Base-by-base conservation (phyloP, 192 early-diverging fungal species). In the Funneliformis geosporum region DNA sequence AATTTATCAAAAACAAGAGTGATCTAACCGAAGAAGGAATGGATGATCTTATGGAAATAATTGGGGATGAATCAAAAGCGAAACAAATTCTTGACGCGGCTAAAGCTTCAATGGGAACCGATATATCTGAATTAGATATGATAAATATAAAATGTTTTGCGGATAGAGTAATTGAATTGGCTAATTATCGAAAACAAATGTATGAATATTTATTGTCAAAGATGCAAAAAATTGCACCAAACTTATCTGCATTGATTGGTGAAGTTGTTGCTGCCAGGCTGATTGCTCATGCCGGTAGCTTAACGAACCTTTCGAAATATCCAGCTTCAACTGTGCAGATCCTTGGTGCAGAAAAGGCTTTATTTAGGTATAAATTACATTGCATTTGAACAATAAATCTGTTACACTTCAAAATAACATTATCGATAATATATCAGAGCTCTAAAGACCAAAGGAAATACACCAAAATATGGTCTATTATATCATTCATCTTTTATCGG, bases 401-500 rank as follows among this genome's bases (percentile, higher is more conserved):
- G 1, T 72, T 72, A 7, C 10, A 46, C 10, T 44, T 44, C 25
- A 46, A 27, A 50, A 50, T 72, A 16, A 12, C 25, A 9, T 27
- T 27, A 25, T 23, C 25, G 25, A 11, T 27, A 47, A 14, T 72
- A 4, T 50, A 72, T 46, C 9, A 85, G 94, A 69, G 97, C 97
- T 25, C 89, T 99, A 80, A 99, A n/a, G n/a, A n/a, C n/a, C n/a
- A n/a, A n/a, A 80, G 95, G 96, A 80, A 96, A 97, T 84, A 99
- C 97, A 2, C 97, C 97, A 82, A 99, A 99, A 86, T 99, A 99
- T 80, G 97, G 97, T 84, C 88, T 99, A 39, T 94, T 99, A 82
- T 99, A 96, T n/a, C n/a, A n/a, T n/a, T n/a, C n/a, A n/a, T 93
- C 95, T 14, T 94, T 97, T 80, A 96, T 99, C 83, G 97, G 97